Evolutionary conservation across 2,329 filamentous ascomycete genomes (phyloP).

Genomic region (Cladosporium sp.): DNA sequence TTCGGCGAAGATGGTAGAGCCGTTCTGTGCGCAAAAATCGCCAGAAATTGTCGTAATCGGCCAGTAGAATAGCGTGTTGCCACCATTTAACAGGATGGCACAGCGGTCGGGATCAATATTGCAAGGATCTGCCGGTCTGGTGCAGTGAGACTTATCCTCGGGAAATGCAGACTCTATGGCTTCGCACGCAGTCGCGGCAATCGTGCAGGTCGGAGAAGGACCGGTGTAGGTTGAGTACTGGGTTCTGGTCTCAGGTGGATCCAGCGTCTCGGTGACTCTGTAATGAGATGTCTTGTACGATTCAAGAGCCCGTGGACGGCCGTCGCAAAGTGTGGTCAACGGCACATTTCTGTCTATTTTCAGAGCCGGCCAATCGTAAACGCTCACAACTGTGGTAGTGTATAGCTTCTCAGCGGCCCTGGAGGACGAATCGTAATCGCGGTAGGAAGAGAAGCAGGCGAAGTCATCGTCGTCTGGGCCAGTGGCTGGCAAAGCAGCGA

Average conservation of each 20-base stretch:
- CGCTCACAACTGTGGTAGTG: neutral
- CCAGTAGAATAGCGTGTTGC: constrained; percentile 4
- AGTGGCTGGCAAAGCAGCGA: neutral
- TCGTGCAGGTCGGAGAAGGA: neutral
- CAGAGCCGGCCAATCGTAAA: neutral
- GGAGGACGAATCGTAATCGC: constrained; percentile 2
- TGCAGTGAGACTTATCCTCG: neutral
- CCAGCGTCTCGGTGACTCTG: neutral
- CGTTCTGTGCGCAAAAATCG: constrained; percentile 7
- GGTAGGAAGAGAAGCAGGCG: constrained; percentile 6
- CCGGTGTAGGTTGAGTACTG: neutral
- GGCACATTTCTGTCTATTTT: no score
- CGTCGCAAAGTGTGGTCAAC: constrained; percentile 2
- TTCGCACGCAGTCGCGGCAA: neutral
- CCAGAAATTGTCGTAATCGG: constrained; percentile 4
- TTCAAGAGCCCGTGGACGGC: neutral
- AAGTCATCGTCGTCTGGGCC: constrained; percentile 2
- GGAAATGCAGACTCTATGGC: neutral
- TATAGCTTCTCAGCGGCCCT: neutral
- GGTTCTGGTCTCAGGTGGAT: neutral
- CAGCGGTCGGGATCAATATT: neutral
- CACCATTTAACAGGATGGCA: neutral
- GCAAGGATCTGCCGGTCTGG: neutral
- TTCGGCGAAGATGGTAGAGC: neutral
- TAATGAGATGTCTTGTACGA: neutral